Evolutionary conservation across 352 stramenopile species (phyloP).

Genomic region (Phytophthora hybrid): DNA sequence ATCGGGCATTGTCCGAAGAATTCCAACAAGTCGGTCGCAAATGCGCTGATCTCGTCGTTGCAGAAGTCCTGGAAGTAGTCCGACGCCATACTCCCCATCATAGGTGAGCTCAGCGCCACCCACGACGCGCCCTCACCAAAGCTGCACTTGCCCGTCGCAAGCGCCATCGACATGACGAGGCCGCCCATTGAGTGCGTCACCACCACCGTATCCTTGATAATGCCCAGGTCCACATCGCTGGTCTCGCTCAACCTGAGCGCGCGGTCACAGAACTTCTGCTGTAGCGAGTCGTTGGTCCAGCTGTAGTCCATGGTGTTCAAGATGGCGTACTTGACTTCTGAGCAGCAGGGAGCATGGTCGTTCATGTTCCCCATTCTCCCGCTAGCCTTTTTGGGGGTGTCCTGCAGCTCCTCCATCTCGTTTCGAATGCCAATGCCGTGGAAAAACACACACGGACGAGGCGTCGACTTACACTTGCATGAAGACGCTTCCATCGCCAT

Average conservation of each 20-base stretch:
- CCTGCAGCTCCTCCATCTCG: constrained; percentile 27
- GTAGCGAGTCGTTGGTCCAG: constrained; percentile 24
- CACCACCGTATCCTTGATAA: constrained; percentile 31
- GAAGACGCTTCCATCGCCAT: constrained; percentile 20
- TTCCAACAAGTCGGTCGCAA: constrained; percentile 25
- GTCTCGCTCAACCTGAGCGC: constrained; percentile 24
- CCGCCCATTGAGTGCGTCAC: constrained; percentile 34
- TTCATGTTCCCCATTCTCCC: constrained; percentile 34
- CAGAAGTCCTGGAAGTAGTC: constrained; percentile 44
- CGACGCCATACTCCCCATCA: constrained; percentile 41
- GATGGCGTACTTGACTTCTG: constrained; percentile 29
- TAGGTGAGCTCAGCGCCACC: constrained; percentile 38
- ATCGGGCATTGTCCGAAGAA: constrained; percentile 48
- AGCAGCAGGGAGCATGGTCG: constrained; percentile 29
- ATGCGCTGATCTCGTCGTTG: constrained; percentile 22
- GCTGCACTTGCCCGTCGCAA: constrained; percentile 33
- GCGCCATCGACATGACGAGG: constrained; percentile 28
- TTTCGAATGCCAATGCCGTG: constrained; percentile 24
- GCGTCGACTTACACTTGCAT: constrained; percentile 29
- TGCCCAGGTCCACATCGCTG: neutral
- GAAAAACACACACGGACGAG: constrained; percentile 37
- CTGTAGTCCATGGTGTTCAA: constrained; percentile 28
- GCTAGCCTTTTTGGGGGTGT: constrained; percentile 20
- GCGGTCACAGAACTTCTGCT: constrained; percentile 33
- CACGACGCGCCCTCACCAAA: constrained; percentile 34